Conservation (phyloP, 257 asterid genomes). For the Solanum arcanum region DNA sequence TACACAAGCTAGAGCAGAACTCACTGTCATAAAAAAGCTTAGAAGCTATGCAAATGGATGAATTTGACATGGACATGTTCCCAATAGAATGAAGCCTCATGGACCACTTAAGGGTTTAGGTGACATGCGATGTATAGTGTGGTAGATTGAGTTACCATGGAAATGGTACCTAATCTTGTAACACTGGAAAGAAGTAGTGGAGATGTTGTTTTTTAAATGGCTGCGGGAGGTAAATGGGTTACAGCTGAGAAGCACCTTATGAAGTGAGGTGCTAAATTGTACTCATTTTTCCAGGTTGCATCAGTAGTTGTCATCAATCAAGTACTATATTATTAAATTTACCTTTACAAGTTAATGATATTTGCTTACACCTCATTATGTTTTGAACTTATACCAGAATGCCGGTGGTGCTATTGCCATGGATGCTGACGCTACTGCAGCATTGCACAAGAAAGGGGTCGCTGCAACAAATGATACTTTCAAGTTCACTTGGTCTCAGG, state of each 20-base stretch:
- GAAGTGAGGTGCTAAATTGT: not conserved
- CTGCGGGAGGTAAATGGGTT: not conserved
- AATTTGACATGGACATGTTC: not conserved
- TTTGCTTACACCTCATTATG: not conserved
- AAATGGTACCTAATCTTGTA: not conserved
- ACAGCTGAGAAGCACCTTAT: not conserved
- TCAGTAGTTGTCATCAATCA: not conserved
- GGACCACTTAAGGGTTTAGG: not conserved
- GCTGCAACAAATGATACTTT: conserved; percentile 65
- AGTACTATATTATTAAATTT: not conserved
- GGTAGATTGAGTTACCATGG: not conserved
- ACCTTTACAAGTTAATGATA: not conserved
- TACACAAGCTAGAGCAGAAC: not conserved
- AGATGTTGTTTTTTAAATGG: not conserved
- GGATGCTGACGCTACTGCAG: conserved; percentile 95
- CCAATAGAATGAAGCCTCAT: not conserved
- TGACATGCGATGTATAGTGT: not conserved
- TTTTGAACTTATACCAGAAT: conserved; percentile 30
- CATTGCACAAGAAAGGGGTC: conserved; percentile 67
- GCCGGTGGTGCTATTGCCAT: conserved; percentile 61
- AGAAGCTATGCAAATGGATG: not conserved
- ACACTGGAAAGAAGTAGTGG: not conserved
- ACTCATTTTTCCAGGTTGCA: not conserved
- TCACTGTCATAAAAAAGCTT: not conserved
- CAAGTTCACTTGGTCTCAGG: conserved; percentile 88